Percentiles rank a stretch among this genome's conserved stretches.
phyloP scores from a whole-genome alignment of 1,139 yeast genomes.

The Debaryomyces udenii region DNA sequence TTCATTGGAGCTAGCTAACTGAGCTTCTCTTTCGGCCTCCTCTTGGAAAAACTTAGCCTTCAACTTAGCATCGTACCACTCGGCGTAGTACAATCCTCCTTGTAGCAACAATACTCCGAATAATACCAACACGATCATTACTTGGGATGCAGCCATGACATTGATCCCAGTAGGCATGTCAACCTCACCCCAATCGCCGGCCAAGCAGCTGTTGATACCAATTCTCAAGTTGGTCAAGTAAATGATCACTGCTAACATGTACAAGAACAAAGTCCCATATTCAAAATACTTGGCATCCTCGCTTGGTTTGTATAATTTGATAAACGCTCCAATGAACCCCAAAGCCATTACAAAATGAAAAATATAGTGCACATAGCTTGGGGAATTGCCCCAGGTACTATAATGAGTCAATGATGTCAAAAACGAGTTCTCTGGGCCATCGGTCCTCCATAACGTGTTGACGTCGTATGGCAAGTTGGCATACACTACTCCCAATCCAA shows the following conservation, averaged over 20 bases:
- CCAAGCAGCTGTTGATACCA: constrained; percentile 70
- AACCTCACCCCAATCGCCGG: constrained; percentile 93
- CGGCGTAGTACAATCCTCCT: constrained; percentile 88
- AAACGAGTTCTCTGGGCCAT: constrained; percentile 56
- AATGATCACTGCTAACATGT: constrained; percentile 71
- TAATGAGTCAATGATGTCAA: constrained; percentile 72
- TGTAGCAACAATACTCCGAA: constrained; percentile 82
- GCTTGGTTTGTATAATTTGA: constrained; percentile 82
- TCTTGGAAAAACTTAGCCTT: constrained; percentile 51
- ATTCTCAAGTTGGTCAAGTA: constrained; percentile 85
- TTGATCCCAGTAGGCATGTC: constrained; percentile 83
- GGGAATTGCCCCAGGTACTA: constrained; percentile 67
- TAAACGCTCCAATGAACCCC: constrained; percentile 72
- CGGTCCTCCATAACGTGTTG: constrained; percentile 67
- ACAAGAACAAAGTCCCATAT: constrained; percentile 77
- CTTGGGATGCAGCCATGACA: constrained; percentile 88
- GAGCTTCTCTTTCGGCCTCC: constrained; percentile 38
- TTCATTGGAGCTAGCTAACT: constrained; percentile 18
- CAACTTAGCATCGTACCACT: constrained; percentile 67
- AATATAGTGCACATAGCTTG: constrained; percentile 58
- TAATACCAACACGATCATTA: constrained; percentile 71
- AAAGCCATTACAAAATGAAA: constrained; percentile 60
- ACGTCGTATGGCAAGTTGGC: constrained; percentile 83
- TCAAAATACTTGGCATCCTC: constrained; percentile 87
- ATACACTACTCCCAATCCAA: constrained; percentile 77